phyloP scores from a whole-genome alignment of 2,329 filamentous ascomycete genomes.

The Akanthomyces muscarius region DNA sequence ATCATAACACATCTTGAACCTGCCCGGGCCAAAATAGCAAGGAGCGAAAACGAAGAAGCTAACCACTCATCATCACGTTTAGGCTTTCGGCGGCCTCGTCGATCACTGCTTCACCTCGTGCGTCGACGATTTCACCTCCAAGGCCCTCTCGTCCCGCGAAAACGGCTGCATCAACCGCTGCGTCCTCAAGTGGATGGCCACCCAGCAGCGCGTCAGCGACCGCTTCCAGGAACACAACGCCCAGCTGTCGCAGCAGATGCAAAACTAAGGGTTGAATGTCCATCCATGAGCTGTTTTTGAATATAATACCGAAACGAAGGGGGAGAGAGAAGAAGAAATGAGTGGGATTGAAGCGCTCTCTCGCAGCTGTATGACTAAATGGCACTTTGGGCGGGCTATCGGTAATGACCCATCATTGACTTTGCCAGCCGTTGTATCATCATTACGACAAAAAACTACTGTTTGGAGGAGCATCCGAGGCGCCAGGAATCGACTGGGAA shows the following conservation, averaged over 20 bases:
- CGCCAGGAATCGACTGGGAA: not conserved
- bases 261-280: slow-evolving; percentile 33
- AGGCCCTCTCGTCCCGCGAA: slow-evolving; percentile 83
- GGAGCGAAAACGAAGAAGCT: not conserved
- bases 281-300: not conserved
- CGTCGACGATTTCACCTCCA: slow-evolving; percentile 98
- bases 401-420: not conserved
- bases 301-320: not conserved
- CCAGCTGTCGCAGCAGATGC: slow-evolving; percentile 53
- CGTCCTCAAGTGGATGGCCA: slow-evolving; percentile 94
- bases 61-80: slow-evolving; percentile 16
- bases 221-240: slow-evolving; percentile 74
- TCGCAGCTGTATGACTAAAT: not conserved
- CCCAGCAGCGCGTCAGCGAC: slow-evolving; percentile 83
- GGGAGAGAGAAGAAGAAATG: slow-evolving; percentile 16
- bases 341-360: not conserved
- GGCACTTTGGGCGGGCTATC: not conserved
- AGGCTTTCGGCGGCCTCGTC: slow-evolving; percentile 46
- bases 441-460: not conserved
- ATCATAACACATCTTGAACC: no score
- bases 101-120: slow-evolving; percentile 95
- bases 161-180: slow-evolving; percentile 90
- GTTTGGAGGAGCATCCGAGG: not conserved
- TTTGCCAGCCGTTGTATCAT: not conserved
- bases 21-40: no score